Percentiles rank a stretch among this genome's conserved stretches.
Evolutionary conservation across 805 yeast species (phyloP).

Genomic region (Yarrowia bubula): DNA sequence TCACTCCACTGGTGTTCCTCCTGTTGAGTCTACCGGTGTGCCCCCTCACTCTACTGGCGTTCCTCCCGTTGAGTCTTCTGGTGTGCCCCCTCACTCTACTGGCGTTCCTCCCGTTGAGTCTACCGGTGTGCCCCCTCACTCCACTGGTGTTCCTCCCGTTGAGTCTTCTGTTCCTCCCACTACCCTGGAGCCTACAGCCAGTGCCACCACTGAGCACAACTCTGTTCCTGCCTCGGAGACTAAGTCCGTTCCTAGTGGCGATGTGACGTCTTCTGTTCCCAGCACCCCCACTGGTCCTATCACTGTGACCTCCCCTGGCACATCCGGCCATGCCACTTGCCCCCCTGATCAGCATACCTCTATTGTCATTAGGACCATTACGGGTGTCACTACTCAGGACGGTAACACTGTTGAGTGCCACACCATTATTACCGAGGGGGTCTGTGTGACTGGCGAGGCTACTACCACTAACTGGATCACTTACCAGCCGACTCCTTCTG

Average conservation of each 20-base stretch:
- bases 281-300: neutral
- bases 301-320: neutral
- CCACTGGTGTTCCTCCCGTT: neutral
- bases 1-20: neutral
- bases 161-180: neutral
- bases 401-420: slow-evolving; percentile 4
- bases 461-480: slow-evolving; percentile 16
- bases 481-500: slow-evolving; percentile 6
- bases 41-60: neutral
- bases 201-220: neutral
- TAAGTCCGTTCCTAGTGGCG: neutral
- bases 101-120: neutral
- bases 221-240: neutral
- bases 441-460: neutral
- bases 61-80: neutral
- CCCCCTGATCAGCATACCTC: slow-evolving; percentile 5
- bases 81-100: neutral
- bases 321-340: neutral
- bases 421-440: slow-evolving; percentile 3
- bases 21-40: neutral
- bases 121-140: neutral
- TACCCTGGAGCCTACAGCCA: slow-evolving; percentile 5
- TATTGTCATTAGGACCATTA: neutral
- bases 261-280: neutral
- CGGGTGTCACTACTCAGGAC: neutral